Conservation (phyloP, 352 stramenopile species). For the Peronosclerospora sorghi region DNA sequence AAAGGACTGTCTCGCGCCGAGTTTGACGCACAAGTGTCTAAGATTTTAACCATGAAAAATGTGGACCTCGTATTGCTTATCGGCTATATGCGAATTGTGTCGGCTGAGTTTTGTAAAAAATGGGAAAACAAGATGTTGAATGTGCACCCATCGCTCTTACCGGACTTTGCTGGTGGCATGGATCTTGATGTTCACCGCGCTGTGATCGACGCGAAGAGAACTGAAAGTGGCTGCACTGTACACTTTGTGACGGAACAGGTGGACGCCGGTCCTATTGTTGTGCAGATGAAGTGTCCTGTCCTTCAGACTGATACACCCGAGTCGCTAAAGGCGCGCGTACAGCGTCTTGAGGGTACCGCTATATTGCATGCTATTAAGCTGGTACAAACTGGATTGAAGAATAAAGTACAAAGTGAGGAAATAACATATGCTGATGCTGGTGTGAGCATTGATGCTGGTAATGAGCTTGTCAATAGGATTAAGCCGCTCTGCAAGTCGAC, state of each 20-base stretch:
- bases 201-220: constrained; percentile 94
- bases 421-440: constrained; percentile 97
- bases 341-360: constrained; percentile 92
- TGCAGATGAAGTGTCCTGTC: constrained; percentile 93
- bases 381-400: constrained; percentile 55
- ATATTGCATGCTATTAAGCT: constrained; percentile 83
- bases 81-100: constrained; percentile 99
- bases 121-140: constrained; percentile 96
- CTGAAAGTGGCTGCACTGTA: constrained; percentile 95
- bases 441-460: constrained; percentile 97
- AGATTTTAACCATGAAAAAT: constrained; percentile 85
- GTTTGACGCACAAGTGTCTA: constrained; percentile 93
- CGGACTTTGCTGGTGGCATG: constrained; percentile 99
- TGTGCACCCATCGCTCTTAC: constrained; percentile 98
- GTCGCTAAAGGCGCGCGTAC: constrained; percentile 94
- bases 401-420: constrained; percentile 60
- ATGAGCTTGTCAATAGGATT: constrained; percentile 94
- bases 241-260: constrained; percentile 97
- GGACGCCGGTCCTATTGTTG: constrained; percentile 95
- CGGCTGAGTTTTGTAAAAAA: constrained; percentile 88
- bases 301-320: constrained; percentile 87
- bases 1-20: constrained; percentile 83
- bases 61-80: constrained; percentile 97
- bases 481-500: constrained; percentile 98
- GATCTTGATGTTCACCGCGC: constrained; percentile 97